These are phyloP conservation scores for Phytopythium aichiense DNA, from an alignment of 352 stramenopile genomes.

Conservation along the genomic window DNA sequence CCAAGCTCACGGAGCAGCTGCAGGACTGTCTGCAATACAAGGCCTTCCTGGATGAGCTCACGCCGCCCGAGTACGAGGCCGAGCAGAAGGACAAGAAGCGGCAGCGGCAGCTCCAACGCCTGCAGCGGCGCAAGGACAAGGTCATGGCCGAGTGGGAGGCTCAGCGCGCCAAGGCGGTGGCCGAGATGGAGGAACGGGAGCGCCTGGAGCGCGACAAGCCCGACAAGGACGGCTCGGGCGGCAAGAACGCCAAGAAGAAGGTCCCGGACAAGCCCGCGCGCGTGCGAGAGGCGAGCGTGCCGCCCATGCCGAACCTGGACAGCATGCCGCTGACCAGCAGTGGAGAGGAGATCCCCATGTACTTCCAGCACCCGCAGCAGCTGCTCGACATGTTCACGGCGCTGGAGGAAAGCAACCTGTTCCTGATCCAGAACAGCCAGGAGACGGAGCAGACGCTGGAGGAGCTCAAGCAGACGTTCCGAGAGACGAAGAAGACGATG, in stretches of 20 bases:
- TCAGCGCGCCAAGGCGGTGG: conserved; percentile 42
- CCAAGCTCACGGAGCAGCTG: conserved; percentile 92
- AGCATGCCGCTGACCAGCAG: conserved; percentile 62
- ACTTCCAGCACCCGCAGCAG: conserved; percentile 92
- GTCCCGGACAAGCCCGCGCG: conserved; percentile 45
- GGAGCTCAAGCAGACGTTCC: conserved; percentile 92
- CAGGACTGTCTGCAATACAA: conserved; percentile 95
- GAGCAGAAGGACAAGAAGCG: conserved; percentile 81
- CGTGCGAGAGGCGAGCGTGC: conserved; percentile 37
- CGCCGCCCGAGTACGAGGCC: conserved; percentile 75
- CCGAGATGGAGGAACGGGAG: conserved; percentile 71
- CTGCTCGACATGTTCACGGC: conserved; percentile 92
- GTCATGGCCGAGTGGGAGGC: conserved; percentile 65
- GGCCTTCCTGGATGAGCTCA: conserved; percentile 91
- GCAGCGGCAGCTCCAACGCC: conserved; percentile 46
- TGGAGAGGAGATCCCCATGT: conserved; percentile 93
- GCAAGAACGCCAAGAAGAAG: conserved; percentile 40
- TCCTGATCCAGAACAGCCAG: conserved; percentile 95
- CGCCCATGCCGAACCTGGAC: conserved; percentile 67
- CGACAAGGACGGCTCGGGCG: conserved; percentile 48
- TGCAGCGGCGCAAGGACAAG: conserved; percentile 72
- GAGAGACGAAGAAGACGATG: conserved; percentile 88
- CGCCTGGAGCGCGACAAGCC: conserved; percentile 46
- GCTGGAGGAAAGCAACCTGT: conserved; percentile 94
- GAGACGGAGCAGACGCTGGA: conserved; percentile 94